A percentile compares a stretch with the other conserved stretches of the same genome.
phyloP scores from a whole-genome alignment of 441 rosid species.

The Eruca vesicaria region DNA sequence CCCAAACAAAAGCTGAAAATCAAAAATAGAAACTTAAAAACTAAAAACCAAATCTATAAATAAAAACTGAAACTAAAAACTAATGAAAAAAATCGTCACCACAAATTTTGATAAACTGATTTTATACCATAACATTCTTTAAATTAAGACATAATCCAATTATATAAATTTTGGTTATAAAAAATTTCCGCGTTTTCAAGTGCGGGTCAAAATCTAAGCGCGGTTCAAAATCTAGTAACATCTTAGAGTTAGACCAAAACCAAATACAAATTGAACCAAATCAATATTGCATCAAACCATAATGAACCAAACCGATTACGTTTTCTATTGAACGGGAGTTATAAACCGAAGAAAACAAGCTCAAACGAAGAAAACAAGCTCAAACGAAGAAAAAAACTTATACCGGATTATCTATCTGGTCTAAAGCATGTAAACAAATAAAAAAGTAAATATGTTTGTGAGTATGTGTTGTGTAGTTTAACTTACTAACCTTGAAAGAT shows the following conservation, averaged over 20 bases:
- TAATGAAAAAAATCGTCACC: no score
- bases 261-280: neutral
- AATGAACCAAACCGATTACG: neutral
- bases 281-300: neutral
- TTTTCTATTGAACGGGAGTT: neutral
- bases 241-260: neutral
- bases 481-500: constrained; percentile 32
- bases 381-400: neutral
- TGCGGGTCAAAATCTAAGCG: no score
- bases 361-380: neutral
- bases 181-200: no score
- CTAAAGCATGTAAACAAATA: neutral
- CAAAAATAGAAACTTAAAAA: no score
- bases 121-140: no score
- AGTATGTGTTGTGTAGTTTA: neutral
- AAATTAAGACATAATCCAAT: no score
- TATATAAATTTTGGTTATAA: no score
- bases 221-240: no score
- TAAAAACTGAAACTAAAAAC: no score
- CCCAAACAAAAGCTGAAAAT: no score
- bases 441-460: neutral
- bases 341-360: neutral
- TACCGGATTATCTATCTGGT: neutral
- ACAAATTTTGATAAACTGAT: no score
- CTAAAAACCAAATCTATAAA: no score